These are phyloP conservation scores for Trichocomaceae sp. DNA, from an alignment of 2,329 filamentous ascomycete genomes.

Conservation along the genomic window DNA sequence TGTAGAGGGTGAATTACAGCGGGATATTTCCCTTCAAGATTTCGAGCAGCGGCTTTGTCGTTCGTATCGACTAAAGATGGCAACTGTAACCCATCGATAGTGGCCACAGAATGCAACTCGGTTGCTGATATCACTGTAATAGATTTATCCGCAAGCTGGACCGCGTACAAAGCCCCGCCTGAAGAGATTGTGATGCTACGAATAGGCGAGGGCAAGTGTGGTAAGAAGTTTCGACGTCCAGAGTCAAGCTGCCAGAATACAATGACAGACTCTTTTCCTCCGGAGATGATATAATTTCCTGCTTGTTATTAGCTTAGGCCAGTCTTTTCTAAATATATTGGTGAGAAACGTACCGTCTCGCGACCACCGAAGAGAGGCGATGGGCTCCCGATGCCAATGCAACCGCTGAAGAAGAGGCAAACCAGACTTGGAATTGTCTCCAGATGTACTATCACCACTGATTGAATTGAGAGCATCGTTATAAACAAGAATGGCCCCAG, in stretches of 20 bases:
- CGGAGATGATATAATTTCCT: constrained; percentile 92
- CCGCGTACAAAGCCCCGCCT: constrained; percentile 69
- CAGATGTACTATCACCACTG: constrained; percentile 36
- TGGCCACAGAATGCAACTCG: constrained; percentile 76
- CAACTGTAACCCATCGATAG: constrained; percentile 73
- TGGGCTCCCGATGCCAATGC: constrained; percentile 86
- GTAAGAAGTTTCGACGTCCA: constrained; percentile 70
- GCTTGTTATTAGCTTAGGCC: constrained; percentile 2
- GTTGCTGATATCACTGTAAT: constrained; percentile 83
- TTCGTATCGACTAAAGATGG: constrained; percentile 23
- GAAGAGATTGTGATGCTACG: constrained; percentile 79
- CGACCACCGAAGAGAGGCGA: constrained; percentile 85
- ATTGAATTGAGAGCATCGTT: constrained; percentile 62
- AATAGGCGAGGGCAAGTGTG: constrained; percentile 81
- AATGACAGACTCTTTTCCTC: constrained; percentile 80
- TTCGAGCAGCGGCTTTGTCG: background rate
- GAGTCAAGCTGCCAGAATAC: constrained; percentile 94
- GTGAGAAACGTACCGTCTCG: constrained; percentile 59
- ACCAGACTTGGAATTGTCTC: constrained; percentile 7
- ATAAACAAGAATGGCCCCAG: constrained; percentile 76
- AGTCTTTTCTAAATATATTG: background rate
- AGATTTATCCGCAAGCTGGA: constrained; percentile 88
- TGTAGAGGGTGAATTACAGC: constrained; percentile 57
- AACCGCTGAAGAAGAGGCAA: constrained; percentile 55
- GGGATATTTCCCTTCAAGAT: constrained; percentile 37